These are phyloP conservation scores for Capsicum chinense DNA, from an alignment of 257 asterid species.

Conservation along the genomic window DNA sequence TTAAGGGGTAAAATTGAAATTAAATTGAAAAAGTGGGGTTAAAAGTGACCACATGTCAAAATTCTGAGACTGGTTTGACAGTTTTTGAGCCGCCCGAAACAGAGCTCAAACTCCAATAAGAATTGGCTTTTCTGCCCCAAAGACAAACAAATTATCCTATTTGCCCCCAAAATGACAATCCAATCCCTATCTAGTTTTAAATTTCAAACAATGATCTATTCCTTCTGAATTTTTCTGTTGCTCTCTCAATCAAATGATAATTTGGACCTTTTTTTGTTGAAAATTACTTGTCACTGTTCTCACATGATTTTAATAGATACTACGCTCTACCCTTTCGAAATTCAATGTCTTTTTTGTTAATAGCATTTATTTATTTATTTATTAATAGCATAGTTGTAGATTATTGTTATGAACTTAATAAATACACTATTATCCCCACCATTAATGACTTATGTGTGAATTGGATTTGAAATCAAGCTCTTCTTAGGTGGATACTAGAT, in stretches of 20 bases:
- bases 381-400: not conserved
- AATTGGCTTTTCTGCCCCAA: slow-evolving; percentile 42
- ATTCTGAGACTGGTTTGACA: slow-evolving; percentile 44
- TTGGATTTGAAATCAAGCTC: not conserved
- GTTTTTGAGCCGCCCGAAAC: slow-evolving; percentile 53
- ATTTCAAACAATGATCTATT: slow-evolving; percentile 37
- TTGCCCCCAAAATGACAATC: slow-evolving; percentile 50
- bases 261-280: slow-evolving; percentile 37
- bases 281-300: slow-evolving; percentile 39
- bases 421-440: too few species aligned
- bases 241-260: slow-evolving; percentile 36
- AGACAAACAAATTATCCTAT: slow-evolving; percentile 43
- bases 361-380: too few species aligned
- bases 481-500: too few species aligned
- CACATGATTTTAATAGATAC: slow-evolving; percentile 5
- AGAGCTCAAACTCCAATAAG: slow-evolving; percentile 53
- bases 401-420: not conserved
- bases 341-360: not conserved
- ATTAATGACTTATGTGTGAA: too few species aligned
- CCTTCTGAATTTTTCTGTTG: not conserved
- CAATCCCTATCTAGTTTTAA: slow-evolving; percentile 49
- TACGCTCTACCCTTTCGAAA: not conserved
- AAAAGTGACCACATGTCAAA: slow-evolving; percentile 53
- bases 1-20: slow-evolving; percentile 46
- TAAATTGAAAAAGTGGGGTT: slow-evolving; percentile 27